Percentiles rank a stretch among this genome's conserved stretches.
Conservation (phyloP, 371 early-diverging fungal species). For the Circinella minor region DNA sequence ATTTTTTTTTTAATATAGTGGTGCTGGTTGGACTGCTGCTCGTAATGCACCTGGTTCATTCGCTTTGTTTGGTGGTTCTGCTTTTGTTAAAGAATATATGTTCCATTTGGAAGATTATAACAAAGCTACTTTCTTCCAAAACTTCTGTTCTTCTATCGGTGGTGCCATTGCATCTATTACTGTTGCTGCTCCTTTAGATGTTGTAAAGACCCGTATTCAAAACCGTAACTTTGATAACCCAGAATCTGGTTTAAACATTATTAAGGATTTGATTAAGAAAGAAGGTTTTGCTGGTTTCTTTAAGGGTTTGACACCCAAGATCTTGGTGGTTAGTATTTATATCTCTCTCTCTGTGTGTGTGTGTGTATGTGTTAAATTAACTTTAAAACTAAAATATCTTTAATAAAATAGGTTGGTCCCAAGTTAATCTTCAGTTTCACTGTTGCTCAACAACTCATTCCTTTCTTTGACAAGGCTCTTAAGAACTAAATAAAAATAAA, state of each 20-base stretch:
- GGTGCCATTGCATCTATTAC: conserved; percentile 95
- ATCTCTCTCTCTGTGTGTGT: background rate
- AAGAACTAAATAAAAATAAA: conserved; percentile 6
- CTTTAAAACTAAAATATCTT: too few species aligned
- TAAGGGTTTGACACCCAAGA: conserved; percentile 98
- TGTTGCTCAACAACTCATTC: conserved; percentile 93
- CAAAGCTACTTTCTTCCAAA: conserved; percentile 97
- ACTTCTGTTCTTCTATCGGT: conserved; percentile 94
- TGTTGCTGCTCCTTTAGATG: conserved; percentile 96
- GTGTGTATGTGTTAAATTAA: too few species aligned
- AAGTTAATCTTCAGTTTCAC: conserved; percentile 98
- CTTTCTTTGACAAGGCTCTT: conserved; percentile 64
- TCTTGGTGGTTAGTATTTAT: conserved; percentile 67
- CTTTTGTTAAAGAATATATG: conserved; percentile 92
- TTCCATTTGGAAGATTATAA: conserved; percentile 87
- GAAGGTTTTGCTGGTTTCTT: conserved; percentile 96
- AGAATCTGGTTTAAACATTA: conserved; percentile 85
- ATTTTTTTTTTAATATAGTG: conserved; percentile 57
- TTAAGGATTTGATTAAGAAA: conserved; percentile 85
- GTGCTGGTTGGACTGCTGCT: conserved; percentile 97
- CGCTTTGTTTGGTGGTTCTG: conserved; percentile 95
- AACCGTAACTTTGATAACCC: conserved; percentile 88
- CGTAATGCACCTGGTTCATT: conserved; percentile 98
- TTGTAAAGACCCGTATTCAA: conserved; percentile 98
- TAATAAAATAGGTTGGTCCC: conserved; percentile 76